Evolutionary conservation across 2,329 filamentous ascomycete genomes (phyloP), one percentile per base, ranked within the genome.

Genomic region (Monilinia fructicola): DNA sequence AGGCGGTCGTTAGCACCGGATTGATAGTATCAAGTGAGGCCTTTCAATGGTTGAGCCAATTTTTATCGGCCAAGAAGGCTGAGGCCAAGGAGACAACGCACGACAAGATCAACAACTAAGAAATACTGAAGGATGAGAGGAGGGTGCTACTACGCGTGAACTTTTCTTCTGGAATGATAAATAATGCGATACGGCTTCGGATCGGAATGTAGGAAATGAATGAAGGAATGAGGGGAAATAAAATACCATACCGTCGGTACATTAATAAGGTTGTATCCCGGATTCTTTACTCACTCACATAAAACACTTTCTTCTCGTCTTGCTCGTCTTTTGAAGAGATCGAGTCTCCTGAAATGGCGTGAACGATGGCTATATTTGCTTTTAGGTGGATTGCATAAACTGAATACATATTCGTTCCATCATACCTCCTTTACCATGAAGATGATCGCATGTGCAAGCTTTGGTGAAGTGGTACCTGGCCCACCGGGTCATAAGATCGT

Each of bases 1-100:
- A 90, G 82, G 91, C 91, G 14, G 79, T 86, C 18, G 80, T 92
- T 70, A 85, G 84, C 62, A 91, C 90, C 18, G 84, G 85, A 31
- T 80, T 92, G 59, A 83, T 91, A 59, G 81, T 93, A 60, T 85
- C 85, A 59, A 84, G 83, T 71, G 88, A 92, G 77, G 84, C 86
- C 1, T 78, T 91, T 64, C 80, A 79, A 64, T 90, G 85, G 82
- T 74, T 90, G 70, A 83, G 84, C 75, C 80, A 80, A 64, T 83
- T 86, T 72, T 75, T 92, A 59, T 81, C 83, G 68, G 78, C 80
- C 71, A 87, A 88, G 81, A 90, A 90, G 80, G 80, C 83, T 35
- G 83, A 89, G 72, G 81, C 81, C 54, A 84, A 87, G 77, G 82
- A 85, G 66, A 76, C 79, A 23, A 76, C 80, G 67, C 83, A 83